phyloP scores from a whole-genome alignment of 2,329 filamentous ascomycete genomes.

The Talaromyces atroroseus region DNA sequence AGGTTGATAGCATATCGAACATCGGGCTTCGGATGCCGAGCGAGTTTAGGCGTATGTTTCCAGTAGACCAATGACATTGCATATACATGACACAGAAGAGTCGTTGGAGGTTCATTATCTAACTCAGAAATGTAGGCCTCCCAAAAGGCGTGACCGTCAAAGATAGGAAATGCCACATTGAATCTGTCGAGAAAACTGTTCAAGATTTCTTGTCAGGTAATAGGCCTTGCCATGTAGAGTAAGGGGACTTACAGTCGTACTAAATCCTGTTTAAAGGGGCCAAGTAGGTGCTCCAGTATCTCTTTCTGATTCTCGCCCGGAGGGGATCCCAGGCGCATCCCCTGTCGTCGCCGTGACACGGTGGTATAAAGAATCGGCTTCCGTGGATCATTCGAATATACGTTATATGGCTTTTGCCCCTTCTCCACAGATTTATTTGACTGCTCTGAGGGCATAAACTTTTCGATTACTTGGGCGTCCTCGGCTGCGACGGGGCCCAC shows the following conservation, averaged over 20 bases:
- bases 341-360: constrained; percentile 47
- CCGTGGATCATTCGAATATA: constrained; percentile 44
- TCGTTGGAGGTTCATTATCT: constrained; percentile 49
- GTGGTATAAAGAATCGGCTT: constrained; percentile 45
- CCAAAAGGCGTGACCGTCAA: constrained; percentile 52
- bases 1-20: constrained; percentile 59
- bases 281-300: constrained; percentile 55
- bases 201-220: constrained; percentile 5
- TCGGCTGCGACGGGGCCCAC: constrained; percentile 56
- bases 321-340: constrained; percentile 38
- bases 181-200: constrained; percentile 51
- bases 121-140: constrained; percentile 43
- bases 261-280: constrained; percentile 49
- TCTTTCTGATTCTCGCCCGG: constrained; percentile 48
- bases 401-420: constrained; percentile 45
- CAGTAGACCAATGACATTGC: constrained; percentile 56
- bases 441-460: constrained; percentile 47
- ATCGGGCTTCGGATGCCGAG: constrained; percentile 49
- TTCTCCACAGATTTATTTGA: constrained; percentile 34
- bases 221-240: constrained; percentile 12
- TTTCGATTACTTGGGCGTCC: constrained; percentile 57
- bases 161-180: constrained; percentile 57
- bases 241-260: constrained; percentile 45
- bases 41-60: constrained; percentile 44
- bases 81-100: constrained; percentile 53